Conservation (phyloP, 2,329 filamentous ascomycete species). For the Aspergillus viridinutans region DNA sequence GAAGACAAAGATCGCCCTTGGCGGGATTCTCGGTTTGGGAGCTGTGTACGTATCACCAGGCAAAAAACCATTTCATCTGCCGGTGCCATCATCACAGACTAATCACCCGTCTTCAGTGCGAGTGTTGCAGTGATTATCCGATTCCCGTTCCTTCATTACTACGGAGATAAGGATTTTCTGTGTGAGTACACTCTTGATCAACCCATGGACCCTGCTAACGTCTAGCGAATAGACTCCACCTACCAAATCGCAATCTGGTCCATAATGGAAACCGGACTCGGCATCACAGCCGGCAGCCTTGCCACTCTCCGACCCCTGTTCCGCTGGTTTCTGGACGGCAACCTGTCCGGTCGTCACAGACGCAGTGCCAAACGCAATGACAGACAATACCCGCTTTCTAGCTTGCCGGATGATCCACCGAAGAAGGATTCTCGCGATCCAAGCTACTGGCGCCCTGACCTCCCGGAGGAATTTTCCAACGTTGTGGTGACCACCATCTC, state of each 20-base stretch:
- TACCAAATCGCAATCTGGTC: slow-evolving; percentile 41
- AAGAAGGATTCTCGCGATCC: background rate
- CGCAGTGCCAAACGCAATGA: background rate
- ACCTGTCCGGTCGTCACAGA: background rate
- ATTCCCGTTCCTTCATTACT: slow-evolving; percentile 16
- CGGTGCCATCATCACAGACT: background rate
- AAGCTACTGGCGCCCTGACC: background rate
- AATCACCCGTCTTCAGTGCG: slow-evolving; percentile 9
- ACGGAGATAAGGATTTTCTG: slow-evolving; percentile 19
- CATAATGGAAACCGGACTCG: slow-evolving; percentile 28
- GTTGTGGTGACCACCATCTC: slow-evolving; percentile 22
- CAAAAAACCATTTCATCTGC: background rate
- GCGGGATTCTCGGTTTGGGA: slow-evolving; percentile 51
- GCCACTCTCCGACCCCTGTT: slow-evolving; percentile 44
- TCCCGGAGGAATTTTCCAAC: slow-evolving; percentile 12
- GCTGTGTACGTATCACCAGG: slow-evolving; percentile 34
- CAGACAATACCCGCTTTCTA: background rate
- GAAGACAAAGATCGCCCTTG: slow-evolving; percentile 49
- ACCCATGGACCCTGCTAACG: background rate
- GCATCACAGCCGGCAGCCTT: slow-evolving; percentile 36
- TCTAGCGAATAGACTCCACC: slow-evolving; percentile 35
- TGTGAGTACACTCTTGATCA: slow-evolving; percentile 12
- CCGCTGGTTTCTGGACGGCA: slow-evolving; percentile 11
- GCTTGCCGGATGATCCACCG: background rate
- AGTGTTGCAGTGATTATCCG: slow-evolving; percentile 23